These are phyloP conservation scores for Daldinia decipiens DNA, from an alignment of 495 filamentous ascomycete species.

Conservation along the genomic window DNA sequence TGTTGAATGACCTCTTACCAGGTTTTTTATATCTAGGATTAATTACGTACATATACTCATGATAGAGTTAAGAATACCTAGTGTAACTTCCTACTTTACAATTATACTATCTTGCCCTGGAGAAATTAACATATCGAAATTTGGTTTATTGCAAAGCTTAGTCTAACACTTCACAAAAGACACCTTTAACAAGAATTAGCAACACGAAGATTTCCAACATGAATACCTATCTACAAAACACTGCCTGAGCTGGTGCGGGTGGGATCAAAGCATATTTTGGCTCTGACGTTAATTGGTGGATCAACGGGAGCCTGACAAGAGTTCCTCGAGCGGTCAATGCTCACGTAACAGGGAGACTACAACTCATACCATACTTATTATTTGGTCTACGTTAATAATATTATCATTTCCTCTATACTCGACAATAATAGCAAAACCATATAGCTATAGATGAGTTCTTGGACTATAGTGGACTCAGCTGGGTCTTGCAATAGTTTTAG, in stretches of 20 bases:
- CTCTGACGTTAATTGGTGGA: constrained; percentile 11
- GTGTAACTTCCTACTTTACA: too few relatives aligned
- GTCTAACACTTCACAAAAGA: not conserved
- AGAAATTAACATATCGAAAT: too few relatives aligned
- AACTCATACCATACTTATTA: not conserved
- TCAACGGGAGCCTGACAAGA: constrained; percentile 9
- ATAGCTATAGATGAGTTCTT: constrained; percentile 1
- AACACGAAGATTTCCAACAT: not conserved
- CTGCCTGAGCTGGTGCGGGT: constrained; percentile 1
- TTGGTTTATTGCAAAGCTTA: too few relatives aligned
- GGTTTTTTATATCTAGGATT: too few relatives aligned
- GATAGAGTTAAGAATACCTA: too few relatives aligned
- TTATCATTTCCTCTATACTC: constrained; percentile 9
- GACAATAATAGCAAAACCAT: constrained; percentile 11
- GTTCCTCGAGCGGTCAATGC: not conserved
- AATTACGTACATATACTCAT: too few relatives aligned
- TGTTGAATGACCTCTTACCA: too few relatives aligned
- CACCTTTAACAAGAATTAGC: not conserved
- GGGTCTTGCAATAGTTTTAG: constrained; percentile 4
- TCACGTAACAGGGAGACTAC: not conserved
- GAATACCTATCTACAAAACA: too few relatives aligned
- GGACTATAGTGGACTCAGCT: constrained; percentile 9
- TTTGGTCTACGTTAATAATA: constrained; percentile 18
- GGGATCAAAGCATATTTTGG: constrained; percentile 3
- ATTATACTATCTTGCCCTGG: too few relatives aligned